Evolutionary conservation across 2,329 filamentous ascomycete species (phyloP).

Genomic region (Aspergillus melleus): DNA sequence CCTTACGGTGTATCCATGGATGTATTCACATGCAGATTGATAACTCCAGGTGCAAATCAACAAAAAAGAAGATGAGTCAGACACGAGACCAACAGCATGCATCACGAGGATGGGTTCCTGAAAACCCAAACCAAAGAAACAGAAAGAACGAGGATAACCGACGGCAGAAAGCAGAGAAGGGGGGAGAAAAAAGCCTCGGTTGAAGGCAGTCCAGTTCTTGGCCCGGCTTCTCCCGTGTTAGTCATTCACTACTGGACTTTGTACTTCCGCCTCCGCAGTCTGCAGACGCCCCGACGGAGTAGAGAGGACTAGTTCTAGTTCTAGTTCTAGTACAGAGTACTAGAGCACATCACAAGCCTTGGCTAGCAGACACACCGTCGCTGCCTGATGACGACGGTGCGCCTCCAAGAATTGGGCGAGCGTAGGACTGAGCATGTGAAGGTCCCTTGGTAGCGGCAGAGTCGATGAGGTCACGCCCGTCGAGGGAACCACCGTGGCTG

Average conservation of each 20-base stretch:
- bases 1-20: too few species aligned
- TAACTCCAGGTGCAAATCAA: not conserved
- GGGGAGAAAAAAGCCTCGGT: slow-evolving; percentile 8
- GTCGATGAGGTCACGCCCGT: not conserved
- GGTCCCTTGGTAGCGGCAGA: not conserved
- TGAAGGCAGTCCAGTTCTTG: not conserved
- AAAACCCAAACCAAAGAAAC: too few species aligned
- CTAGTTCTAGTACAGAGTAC: too few species aligned
- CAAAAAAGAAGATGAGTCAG: not conserved
- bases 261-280: too few species aligned
- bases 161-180: not conserved
- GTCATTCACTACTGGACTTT: not conserved
- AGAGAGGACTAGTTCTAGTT: too few species aligned
- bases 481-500: not conserved
- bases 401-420: not conserved
- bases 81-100: not conserved
- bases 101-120: too few species aligned
- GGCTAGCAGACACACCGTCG: not conserved
- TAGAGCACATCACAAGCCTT: not conserved
- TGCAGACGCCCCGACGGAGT: too few species aligned
- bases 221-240: slow-evolving; percentile 10
- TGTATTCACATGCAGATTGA: not conserved
- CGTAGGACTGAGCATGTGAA: slow-evolving; percentile 14
- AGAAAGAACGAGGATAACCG: not conserved
- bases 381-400: not conserved